phyloP scores from a whole-genome alignment of 1,284 basidiomycete species.

The Tetrapyrgos nigripes region DNA sequence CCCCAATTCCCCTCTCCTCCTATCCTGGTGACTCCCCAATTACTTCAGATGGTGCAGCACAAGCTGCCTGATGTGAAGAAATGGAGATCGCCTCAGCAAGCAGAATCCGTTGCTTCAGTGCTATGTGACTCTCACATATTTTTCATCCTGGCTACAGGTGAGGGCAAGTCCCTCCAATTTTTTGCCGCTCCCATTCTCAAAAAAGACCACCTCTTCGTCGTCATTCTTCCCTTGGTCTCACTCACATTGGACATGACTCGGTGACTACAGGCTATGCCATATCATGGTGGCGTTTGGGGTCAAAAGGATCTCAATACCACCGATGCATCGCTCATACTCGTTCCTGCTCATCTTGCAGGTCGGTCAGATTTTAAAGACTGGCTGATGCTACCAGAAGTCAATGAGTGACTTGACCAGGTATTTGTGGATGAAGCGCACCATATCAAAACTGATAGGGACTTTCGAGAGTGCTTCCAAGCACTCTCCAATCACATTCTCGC shows the following conservation, averaged over 20 bases:
- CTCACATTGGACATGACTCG: background rate
- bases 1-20: no score
- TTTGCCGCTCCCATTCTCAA: background rate
- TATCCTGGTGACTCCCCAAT: background rate
- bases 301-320: background rate
- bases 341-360: background rate
- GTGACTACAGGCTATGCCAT: background rate
- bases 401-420: background rate
- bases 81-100: background rate
- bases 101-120: background rate
- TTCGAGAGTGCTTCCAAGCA: background rate
- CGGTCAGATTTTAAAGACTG: background rate
- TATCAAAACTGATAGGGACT: background rate
- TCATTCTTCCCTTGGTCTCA: background rate
- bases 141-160: background rate
- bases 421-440: conserved; percentile 8
- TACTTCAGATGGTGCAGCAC: background rate
- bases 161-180: no score
- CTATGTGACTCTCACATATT: background rate
- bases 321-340: background rate
- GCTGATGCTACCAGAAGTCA: background rate
- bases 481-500: background rate
- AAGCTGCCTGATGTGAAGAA: background rate
- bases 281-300: background rate
- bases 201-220: background rate